These are phyloP conservation scores for Avena atlantica DNA, from an alignment of 176 grass and related monocot species.

Conservation along the genomic window DNA sequence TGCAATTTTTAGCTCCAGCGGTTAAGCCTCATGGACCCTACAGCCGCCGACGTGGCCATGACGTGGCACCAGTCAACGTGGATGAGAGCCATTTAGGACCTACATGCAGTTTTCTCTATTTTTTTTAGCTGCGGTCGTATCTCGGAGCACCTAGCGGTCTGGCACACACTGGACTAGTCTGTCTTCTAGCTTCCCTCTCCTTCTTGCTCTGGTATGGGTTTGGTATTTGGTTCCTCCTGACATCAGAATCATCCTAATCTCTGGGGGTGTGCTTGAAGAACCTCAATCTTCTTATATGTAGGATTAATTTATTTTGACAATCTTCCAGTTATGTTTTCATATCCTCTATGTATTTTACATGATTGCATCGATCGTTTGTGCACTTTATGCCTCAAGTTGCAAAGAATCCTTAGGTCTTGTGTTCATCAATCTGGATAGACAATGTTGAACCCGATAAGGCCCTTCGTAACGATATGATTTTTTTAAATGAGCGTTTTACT, in stretches of 20 bases:
- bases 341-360: background rate
- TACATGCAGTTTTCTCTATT: no score
- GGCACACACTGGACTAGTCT: no score
- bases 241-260: background rate
- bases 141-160: no score
- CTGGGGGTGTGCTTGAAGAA: conserved; percentile 17
- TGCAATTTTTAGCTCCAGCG: no score
- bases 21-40: no score
- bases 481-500: no score
- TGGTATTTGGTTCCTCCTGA: background rate
- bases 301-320: background rate
- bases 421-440: background rate
- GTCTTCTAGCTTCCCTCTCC: conserved; percentile 7
- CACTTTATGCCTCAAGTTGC: background rate
- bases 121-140: no score
- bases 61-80: no score
- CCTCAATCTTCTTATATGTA: background rate
- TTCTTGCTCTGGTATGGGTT: background rate
- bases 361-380: background rate
- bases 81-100: no score
- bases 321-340: background rate
- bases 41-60: no score
- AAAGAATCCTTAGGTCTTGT: background rate
- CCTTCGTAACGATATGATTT: no score
- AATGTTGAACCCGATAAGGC: background rate